Conservation (phyloP, 768 basidiomycete genomes). For the Cytidiella melzeri region DNA sequence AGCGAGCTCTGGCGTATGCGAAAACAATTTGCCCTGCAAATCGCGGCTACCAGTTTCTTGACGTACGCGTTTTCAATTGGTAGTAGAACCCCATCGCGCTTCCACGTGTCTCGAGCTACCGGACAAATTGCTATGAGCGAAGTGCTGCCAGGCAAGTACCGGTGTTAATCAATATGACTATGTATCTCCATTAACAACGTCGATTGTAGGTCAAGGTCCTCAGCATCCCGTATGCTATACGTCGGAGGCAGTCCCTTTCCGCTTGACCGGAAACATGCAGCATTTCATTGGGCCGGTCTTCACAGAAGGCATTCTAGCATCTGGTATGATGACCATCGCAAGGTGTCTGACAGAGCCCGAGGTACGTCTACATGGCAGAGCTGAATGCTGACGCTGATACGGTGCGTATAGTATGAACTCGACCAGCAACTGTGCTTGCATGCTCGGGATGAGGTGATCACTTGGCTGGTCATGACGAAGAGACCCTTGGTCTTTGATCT, state of each 20-base stretch:
- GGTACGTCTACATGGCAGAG: constrained; percentile 35
- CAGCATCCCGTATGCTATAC: constrained; percentile 43
- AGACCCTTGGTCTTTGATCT: constrained; percentile 53
- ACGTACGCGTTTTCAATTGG: constrained; percentile 83
- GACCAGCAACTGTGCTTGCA: constrained; percentile 91
- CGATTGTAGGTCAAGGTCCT: constrained; percentile 27
- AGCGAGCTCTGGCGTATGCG: constrained; percentile 94
- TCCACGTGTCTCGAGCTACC: constrained; percentile 84
- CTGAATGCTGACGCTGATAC: constrained; percentile 3
- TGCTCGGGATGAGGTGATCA: constrained; percentile 85
- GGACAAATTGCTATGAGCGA: constrained; percentile 93
- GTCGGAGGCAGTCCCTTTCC: constrained; percentile 90
- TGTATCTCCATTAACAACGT: too few species aligned
- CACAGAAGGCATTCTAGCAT: constrained; percentile 83
- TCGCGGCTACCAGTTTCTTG: constrained; percentile 87
- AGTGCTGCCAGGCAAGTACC: constrained; percentile 65
- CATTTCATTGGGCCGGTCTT: constrained; percentile 84
- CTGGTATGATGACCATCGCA: constrained; percentile 87
- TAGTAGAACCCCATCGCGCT: constrained; percentile 76
- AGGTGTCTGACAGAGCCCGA: constrained; percentile 89
- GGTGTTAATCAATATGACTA: too few species aligned
- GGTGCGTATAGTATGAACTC: constrained; percentile 65
- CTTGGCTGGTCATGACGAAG: constrained; percentile 46
- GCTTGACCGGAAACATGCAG: constrained; percentile 95
- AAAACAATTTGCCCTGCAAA: constrained; percentile 90